Base-by-base conservation (phyloP, 1,284 basidiomycete species). In the Ganoderma boninense region DNA sequence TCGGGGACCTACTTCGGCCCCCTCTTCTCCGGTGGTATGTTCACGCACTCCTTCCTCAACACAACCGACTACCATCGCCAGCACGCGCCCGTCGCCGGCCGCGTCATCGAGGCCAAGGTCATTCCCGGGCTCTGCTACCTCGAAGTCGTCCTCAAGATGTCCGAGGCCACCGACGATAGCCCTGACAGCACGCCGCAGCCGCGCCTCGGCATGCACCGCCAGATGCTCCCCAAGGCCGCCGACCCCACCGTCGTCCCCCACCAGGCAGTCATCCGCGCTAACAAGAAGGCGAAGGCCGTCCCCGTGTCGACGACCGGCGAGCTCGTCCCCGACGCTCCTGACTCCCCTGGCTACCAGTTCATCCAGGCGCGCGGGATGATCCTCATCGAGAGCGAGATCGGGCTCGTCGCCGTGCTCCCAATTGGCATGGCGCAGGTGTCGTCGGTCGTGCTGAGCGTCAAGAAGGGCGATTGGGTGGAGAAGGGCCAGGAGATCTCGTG, bases 391-490 rank as follows among this genome's bases (percentile, higher is more conserved):
- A 71, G 61, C 62, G 62, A 65, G 6, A 46, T 76, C 46, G 76
- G 76, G 16, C 70, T 71, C 66, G 76, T 77, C 68, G 76, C 76
- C 32, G 71, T 75, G 57, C 69, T 77, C 38, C 74, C 76, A 29
- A 74, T 76, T 52, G 76, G 76, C 18, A 77, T 77, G 76, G 74
- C 74, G 49, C 74, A 76, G 69, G 71, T 77, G 42, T 75, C 74
- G 65, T 75, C 74, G 43, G 74, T 77, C 18, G 46, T 70, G 69
- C 68, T 73, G 44, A 71, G 62, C 67, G 73, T 77, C 29, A 38
- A 73, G 60, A n/a, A 14, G 56, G 71, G 71, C 32, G 68, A 72
- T 35, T 4, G 18, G 18, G 66, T 76, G 7, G 20, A 70, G 46
- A 76, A 76, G 74, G 74, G 74, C 54, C 38, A 76, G 26, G 73